phyloP scores from a whole-genome alignment of 1,284 basidiomycete species.

The Tilletiopsis washingtonensis region DNA sequence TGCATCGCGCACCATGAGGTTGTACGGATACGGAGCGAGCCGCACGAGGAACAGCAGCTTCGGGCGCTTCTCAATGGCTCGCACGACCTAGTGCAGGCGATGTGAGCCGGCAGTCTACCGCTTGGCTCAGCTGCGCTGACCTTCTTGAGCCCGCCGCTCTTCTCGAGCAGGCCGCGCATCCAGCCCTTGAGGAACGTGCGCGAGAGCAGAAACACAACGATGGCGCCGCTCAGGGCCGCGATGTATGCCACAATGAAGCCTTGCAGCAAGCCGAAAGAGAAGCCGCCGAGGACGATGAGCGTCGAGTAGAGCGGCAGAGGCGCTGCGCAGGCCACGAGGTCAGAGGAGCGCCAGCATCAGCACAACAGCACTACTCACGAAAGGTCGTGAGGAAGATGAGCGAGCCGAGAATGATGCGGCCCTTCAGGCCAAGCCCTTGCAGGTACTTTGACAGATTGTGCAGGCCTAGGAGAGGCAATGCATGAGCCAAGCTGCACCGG shows the following conservation, averaged over 20 bases:
- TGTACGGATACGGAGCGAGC: slow-evolving; percentile 59
- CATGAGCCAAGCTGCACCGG: neutral
- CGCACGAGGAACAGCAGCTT: slow-evolving; percentile 76
- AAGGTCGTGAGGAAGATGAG: slow-evolving; percentile 47
- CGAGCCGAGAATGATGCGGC: slow-evolving; percentile 31
- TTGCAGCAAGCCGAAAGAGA: slow-evolving; percentile 71
- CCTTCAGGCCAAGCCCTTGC: slow-evolving; percentile 29
- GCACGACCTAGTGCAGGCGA: slow-evolving; percentile 52
- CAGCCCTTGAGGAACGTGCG: slow-evolving; percentile 62
- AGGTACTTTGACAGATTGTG: slow-evolving; percentile 31
- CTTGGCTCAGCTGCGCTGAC: slow-evolving; percentile 4
- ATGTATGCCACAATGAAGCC: slow-evolving; percentile 74
- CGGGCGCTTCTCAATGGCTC: slow-evolving; percentile 77
- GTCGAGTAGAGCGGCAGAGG: slow-evolving; percentile 79
- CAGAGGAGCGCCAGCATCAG: too few species aligned
- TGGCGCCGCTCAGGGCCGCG: slow-evolving; percentile 70
- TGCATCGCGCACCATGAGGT: slow-evolving; percentile 57
- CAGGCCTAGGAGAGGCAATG: slow-evolving; percentile 10
- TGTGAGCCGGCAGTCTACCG: neutral
- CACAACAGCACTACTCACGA: slow-evolving; percentile 47
- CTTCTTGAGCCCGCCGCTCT: slow-evolving; percentile 46
- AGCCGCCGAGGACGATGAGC: slow-evolving; percentile 74
- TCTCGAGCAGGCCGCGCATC: slow-evolving; percentile 65
- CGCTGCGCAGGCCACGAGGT: too few species aligned
- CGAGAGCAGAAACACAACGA: slow-evolving; percentile 68